These are phyloP conservation scores for Parietichytrium sp. DNA, from an alignment of 108 stramenopile species.

Conservation along the genomic window DNA sequence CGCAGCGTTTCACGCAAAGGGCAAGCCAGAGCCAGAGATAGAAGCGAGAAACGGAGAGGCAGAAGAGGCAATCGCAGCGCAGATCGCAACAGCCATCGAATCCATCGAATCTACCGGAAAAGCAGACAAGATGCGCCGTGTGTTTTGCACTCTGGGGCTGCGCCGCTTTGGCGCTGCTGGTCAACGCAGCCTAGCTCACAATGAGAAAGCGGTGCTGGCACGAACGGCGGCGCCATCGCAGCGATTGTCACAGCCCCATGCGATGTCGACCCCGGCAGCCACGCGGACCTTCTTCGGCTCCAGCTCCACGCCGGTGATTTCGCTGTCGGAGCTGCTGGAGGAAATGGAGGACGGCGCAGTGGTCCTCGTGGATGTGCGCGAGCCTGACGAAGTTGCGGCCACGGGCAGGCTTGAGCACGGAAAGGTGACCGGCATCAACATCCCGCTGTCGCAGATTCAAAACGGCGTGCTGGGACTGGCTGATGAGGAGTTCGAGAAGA, in stretches of 20 bases:
- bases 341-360: not conserved
- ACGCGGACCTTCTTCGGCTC: not conserved
- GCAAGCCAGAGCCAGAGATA: too few species aligned
- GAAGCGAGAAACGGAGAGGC: too few species aligned
- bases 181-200: too few species aligned
- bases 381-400: not conserved
- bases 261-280: not conserved
- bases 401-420: slow-evolving; percentile 10
- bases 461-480: not conserved
- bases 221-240: not conserved
- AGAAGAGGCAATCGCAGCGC: too few species aligned
- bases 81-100: too few species aligned
- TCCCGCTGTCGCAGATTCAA: not conserved
- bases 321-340: not conserved
- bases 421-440: not conserved
- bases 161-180: too few species aligned
- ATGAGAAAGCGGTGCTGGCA: too few species aligned
- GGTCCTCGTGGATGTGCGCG: slow-evolving; percentile 11
- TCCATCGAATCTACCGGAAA: too few species aligned
- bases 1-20: too few species aligned
- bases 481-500: slow-evolving; percentile 15
- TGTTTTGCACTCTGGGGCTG: too few species aligned
- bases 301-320: not conserved
- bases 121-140: too few species aligned
- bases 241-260: not conserved